Conservation (phyloP, 768 basidiomycete species). For the Kwoniella mangroviensis region DNA sequence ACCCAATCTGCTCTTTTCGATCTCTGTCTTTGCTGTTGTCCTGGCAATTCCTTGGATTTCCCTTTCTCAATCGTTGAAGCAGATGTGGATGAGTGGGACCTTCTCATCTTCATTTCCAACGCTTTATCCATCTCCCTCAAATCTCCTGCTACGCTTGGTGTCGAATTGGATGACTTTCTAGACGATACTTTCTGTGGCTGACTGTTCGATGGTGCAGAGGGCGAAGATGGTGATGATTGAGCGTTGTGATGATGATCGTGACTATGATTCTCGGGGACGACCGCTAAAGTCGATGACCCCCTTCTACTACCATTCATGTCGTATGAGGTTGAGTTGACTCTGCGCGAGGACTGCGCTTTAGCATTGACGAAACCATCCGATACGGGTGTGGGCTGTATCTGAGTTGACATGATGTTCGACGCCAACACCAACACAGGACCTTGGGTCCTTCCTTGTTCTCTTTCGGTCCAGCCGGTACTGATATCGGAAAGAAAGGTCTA, state of each 20-base stretch:
- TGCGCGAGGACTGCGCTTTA: slow-evolving; percentile 16
- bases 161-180: not conserved
- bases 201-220: slow-evolving; percentile 11
- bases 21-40: slow-evolving; percentile 2
- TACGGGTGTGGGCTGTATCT: not conserved
- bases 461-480: not conserved
- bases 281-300: slow-evolving; percentile 9
- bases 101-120: slow-evolving; percentile 12
- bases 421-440: not conserved
- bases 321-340: slow-evolving; percentile 1
- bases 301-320: slow-evolving; percentile 7
- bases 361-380: slow-evolving; percentile 12
- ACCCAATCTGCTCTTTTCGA: slow-evolving; percentile 33
- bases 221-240: not conserved
- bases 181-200: not conserved
- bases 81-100: not conserved
- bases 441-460: not conserved
- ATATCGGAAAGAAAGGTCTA: not conserved
- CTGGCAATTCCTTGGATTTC: slow-evolving; percentile 13
- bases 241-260: slow-evolving; percentile 1
- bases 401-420: not conserved
- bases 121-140: slow-evolving; percentile 14
- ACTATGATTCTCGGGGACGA: slow-evolving; percentile 24
- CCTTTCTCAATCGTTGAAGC: slow-evolving; percentile 14
- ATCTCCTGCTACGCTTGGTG: not conserved